These are phyloP conservation scores for Citrus sp. DNA, from an alignment of 345 rosid genomes.

Conservation along the genomic window DNA sequence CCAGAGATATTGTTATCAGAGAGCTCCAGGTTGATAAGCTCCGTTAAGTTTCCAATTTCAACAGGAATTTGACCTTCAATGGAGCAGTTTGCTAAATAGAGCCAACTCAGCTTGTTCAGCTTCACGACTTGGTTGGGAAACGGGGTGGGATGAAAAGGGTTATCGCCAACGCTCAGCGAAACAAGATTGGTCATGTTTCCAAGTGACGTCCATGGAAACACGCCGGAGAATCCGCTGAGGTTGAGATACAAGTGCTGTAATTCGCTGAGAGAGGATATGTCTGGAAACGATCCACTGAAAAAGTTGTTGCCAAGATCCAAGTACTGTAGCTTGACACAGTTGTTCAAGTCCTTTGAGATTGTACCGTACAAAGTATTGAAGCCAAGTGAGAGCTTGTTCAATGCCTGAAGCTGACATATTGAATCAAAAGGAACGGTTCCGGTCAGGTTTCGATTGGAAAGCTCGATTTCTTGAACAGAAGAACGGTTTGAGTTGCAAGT, in stretches of 20 bases:
- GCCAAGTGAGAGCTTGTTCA: conserved; percentile 70
- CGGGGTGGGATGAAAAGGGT: conserved; percentile 38
- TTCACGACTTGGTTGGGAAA: conserved; percentile 48
- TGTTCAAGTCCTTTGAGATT: conserved; percentile 34
- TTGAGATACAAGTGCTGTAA: conserved; percentile 55
- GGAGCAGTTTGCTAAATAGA: conserved; percentile 67
- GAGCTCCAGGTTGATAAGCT: conserved; percentile 57
- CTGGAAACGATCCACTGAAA: conserved; percentile 63
- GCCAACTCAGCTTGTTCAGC: conserved; percentile 50
- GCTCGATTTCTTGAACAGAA: conserved; percentile 59
- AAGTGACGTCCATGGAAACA: conserved; percentile 73
- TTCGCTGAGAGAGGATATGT: conserved; percentile 43
- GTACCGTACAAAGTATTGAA: conserved; percentile 50
- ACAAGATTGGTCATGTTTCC: conserved; percentile 44
- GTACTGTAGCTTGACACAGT: conserved; percentile 52
- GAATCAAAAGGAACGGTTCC: conserved; percentile 56
- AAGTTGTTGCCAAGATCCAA: conserved; percentile 73
- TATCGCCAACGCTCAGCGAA: conserved; percentile 66
- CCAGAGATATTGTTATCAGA: conserved; percentile 47
- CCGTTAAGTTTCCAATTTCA: conserved; percentile 54
- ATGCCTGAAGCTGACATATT: conserved; percentile 50
- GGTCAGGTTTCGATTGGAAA: conserved; percentile 37
- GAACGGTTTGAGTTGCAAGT: conserved; percentile 41
- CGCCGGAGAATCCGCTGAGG: conserved; percentile 55
- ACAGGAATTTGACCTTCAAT: conserved; percentile 56